Percentiles rank a stretch among this genome's conserved stretches.
Evolutionary conservation across 202 grass and related monocot genomes (phyloP).

Genomic region (Setaria italica): DNA sequence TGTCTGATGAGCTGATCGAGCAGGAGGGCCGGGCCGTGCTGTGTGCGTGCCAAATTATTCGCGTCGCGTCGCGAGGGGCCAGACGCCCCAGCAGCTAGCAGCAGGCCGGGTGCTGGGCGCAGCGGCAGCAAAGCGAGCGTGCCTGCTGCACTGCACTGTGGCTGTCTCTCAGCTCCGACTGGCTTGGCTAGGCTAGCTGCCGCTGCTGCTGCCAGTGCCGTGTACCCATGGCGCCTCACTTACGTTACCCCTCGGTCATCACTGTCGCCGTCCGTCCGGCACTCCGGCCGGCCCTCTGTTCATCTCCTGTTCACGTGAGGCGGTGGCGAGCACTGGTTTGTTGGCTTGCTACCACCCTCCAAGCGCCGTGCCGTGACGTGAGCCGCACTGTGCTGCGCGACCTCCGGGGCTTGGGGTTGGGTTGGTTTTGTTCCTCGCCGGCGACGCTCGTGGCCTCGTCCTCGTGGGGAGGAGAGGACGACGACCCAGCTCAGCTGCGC

Average conservation of each 20-base stretch:
- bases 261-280: no score
- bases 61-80: neutral
- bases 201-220: neutral
- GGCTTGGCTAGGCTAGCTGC: neutral
- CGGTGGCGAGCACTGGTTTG: neutral
- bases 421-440: neutral
- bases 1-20: no score
- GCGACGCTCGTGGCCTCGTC: neutral
- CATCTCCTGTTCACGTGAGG: neutral
- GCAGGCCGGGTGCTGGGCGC: neutral
- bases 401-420: neutral
- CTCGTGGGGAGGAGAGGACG: neutral
- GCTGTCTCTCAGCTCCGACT: neutral
- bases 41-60: neutral
- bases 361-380: neutral
- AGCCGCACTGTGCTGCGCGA: neutral
- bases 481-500: neutral
- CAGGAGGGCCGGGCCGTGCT: no score
- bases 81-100: neutral
- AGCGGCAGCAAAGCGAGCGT: neutral
- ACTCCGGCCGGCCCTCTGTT: no score
- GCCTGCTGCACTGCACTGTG: neutral
- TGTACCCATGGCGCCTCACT: neutral
- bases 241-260: neutral
- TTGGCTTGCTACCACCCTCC: neutral